Evolutionary conservation across 805 yeast genomes (phyloP), one percentile per base, ranked within the genome.

Genomic region (Cephaloascus albidus): DNA sequence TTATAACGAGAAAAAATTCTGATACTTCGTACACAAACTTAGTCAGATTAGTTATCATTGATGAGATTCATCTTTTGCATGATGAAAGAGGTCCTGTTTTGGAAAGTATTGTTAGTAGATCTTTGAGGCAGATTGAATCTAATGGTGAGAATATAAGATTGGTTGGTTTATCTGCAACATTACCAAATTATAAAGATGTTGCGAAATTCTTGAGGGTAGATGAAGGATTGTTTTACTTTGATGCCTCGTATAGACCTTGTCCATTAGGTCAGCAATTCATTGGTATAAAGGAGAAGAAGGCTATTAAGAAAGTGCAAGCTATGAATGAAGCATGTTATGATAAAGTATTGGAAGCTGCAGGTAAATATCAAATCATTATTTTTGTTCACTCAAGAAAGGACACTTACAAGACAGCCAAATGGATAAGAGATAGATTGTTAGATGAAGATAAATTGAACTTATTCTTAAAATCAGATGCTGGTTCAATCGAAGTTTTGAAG

Each of bases 301-400:
- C 95, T 0, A 66, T 88, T 47, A 85, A 86, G 54, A 78, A 80
- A 40, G 60, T 81, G 27, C 78, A 74, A 37, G 94, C 95, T 1
- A 84, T 87, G 84, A 85, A 89, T 55, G 93, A 85, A 40, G 94
- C 90, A 0, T 88, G 97, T 50, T 84, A 76, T 53, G 96, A 87
- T 37, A 62, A 64, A 43, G 74, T 87, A 3, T 48, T 75, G 23
- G 93, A 87, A 43, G 70, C 77, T 40, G 67, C 68, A 2, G 76
- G 78, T 3, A 76, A 76, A 26, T 82, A 84, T 48, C 97, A 90
- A 56, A 75, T 85, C 2, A 86, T 90, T 43, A 75, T 90, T 1
- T 90, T 90, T 58, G 97, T 90, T 5, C 97, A 93, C 54, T 88
- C 96, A 0, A 69, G 97, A 49, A 89, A 87, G 51, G 97, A 90